A percentile compares a stretch with the other conserved stretches of the same genome.
These are phyloP conservation scores for Plasmodium gonderi DNA, from an alignment of 169 alveolate genomes.

Conservation along the genomic window DNA sequence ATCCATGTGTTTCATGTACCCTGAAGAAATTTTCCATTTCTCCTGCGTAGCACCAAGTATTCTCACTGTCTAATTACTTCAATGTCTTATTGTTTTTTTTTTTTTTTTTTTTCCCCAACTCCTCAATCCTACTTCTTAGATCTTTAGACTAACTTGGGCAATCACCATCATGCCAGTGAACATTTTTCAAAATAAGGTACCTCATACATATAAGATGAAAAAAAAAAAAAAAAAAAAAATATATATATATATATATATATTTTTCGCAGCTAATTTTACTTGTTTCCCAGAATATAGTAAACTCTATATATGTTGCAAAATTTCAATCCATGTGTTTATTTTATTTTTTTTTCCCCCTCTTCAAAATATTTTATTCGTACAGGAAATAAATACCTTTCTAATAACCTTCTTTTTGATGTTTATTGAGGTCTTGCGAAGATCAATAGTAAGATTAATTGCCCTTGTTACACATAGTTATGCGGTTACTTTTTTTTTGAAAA, in stretches of 20 bases:
- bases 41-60: too few relatives aligned
- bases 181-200: conserved; percentile 73
- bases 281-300: too few relatives aligned
- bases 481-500: too few relatives aligned
- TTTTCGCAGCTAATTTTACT: not conserved
- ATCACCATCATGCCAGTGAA: conserved; percentile 84
- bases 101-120: not conserved
- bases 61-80: not conserved
- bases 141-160: conserved; percentile 87
- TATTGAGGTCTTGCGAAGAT: conserved; percentile 54
- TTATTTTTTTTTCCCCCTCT: too few relatives aligned
- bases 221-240: not conserved
- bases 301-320: too few relatives aligned
- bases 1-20: too few relatives aligned
- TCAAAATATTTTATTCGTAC: not conserved
- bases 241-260: not conserved
- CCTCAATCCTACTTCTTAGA: conserved; percentile 11
- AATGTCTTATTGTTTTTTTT: not conserved
- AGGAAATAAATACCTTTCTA: conserved; percentile 51
- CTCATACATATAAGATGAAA: not conserved
- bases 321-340: too few relatives aligned
- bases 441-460: conserved; percentile 36
- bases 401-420: conserved; percentile 57
- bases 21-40: too few relatives aligned
- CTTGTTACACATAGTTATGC: not conserved